Conservation (phyloP, 108 stramenopile species). For the Discostella stelligeroides region DNA sequence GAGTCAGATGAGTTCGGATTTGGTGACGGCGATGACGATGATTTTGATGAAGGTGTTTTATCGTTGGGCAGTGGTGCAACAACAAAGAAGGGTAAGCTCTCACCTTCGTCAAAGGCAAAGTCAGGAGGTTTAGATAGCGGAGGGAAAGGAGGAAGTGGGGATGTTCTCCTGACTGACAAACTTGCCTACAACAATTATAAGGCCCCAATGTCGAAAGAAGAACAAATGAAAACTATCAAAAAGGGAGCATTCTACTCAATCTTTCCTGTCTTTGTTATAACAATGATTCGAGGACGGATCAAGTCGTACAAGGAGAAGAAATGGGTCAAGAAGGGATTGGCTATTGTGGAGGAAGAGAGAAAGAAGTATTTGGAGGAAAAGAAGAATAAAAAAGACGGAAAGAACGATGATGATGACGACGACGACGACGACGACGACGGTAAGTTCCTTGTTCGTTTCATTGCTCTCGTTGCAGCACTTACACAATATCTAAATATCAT, state of each 20-base stretch:
- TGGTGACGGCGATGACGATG: conserved; percentile 49
- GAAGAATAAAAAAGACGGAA: conserved; percentile 31
- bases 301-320: conserved; percentile 46
- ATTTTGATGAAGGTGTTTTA: conserved; percentile 32
- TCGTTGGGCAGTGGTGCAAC: conserved; percentile 20
- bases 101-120: conserved; percentile 20
- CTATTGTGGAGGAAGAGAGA: conserved; percentile 36
- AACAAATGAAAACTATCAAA: conserved; percentile 36
- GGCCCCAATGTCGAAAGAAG: conserved; percentile 27
- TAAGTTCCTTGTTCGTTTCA: not conserved
- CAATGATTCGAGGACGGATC: conserved; percentile 44
- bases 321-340: conserved; percentile 37
- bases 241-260: conserved; percentile 40
- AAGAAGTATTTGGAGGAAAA: conserved; percentile 41
- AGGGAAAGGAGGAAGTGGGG: conserved; percentile 18
- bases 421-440: conserved; percentile 38
- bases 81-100: conserved; percentile 20
- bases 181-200: conserved; percentile 51
- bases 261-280: conserved; percentile 47
- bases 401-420: conserved; percentile 19
- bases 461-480: not conserved
- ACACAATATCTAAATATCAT: not conserved
- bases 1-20: conserved; percentile 53
- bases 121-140: conserved; percentile 7
- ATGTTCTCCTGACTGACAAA: conserved; percentile 45